Evolutionary conservation across 2,329 filamentous ascomycete species (phyloP), one percentile per base, ranked within the genome.

Genomic region (Mariannaea elegans): DNA sequence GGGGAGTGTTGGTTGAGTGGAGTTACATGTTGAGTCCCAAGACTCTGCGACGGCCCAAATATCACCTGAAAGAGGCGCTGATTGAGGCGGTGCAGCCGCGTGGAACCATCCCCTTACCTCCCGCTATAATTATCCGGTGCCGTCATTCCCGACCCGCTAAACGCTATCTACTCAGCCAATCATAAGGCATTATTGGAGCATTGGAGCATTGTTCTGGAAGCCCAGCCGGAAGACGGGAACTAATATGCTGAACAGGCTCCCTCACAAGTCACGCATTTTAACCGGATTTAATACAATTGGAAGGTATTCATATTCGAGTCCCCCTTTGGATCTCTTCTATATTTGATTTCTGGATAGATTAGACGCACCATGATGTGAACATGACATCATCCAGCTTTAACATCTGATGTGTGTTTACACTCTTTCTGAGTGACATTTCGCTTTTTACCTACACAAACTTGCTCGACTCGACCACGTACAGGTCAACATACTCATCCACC

Each of bases 401-500:
- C 21, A 36, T 42, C 58, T 44, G 51, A 50, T 59, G 47, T 51
- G 19, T 50, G 51, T 45, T 58, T 47, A 54, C 41, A 34, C 39
- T 64, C 31, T 57, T 56, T 47, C 24, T 31, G 36, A 19, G 13
- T 50, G 19, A 10, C n/a, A 46, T 34, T 32, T 38, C 46, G 44
- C 42, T 58, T 61, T 66, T 67, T 71, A 24, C 41, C 21, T 44
- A 73, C 62, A 75, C 59, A 66, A 88, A 89, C 74, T 87, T 83
- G 79, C 86, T 89, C 67, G 87, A 81, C 80, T 87, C 82, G 68
- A 83, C 82, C 56, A 81, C 80, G 72, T 89, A 97, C 76, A 97
- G 78, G 77, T 98, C 93, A 67, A 99, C 91, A 75, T 97, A 98
- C 81, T 95, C 87, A 78, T 99, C 94, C 31, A 98, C 89, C 54